Conservation (phyloP, 2,329 filamentous ascomycete species). For the Fusarium annulatum region DNA sequence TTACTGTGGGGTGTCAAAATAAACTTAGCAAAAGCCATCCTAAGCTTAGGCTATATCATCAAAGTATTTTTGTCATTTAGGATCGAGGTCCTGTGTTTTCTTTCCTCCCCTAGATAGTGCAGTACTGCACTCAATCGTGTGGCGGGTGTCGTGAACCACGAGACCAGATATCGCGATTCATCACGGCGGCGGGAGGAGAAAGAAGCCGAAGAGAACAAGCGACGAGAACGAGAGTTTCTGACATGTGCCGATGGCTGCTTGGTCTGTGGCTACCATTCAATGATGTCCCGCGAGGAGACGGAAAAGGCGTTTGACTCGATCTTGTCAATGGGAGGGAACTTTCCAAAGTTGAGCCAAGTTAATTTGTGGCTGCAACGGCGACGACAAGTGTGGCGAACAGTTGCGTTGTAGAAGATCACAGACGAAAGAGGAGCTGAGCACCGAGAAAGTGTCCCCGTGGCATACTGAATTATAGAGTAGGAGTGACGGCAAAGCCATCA, state of each 20-base stretch:
- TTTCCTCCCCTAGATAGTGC: background rate
- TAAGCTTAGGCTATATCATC: too few species aligned
- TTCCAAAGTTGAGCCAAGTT: background rate
- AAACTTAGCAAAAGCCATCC: too few species aligned
- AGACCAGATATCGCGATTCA: slow-evolving; percentile 5
- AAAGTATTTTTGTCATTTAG: too few species aligned
- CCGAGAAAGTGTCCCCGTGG: slow-evolving; percentile 38
- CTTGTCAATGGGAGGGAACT: slow-evolving; percentile 4
- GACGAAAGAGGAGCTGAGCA: slow-evolving; percentile 16
- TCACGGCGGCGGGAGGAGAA: background rate
- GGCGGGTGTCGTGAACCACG: slow-evolving; percentile 23
- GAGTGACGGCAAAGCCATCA: slow-evolving; percentile 36
- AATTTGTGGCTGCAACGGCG: slow-evolving; percentile 34
- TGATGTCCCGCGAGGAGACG: slow-evolving; percentile 17
- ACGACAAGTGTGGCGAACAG: slow-evolving; percentile 36
- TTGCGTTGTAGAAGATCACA: slow-evolving; percentile 24
- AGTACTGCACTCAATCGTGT: slow-evolving; percentile 5
- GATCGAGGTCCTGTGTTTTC: too few species aligned
- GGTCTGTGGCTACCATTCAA: background rate
- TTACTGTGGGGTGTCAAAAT: too few species aligned
- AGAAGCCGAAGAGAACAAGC: background rate
- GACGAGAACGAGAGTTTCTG: background rate
- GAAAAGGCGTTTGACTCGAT: slow-evolving; percentile 32
- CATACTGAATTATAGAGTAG: slow-evolving; percentile 27
- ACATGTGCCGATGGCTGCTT: slow-evolving; percentile 11